Evolutionary conservation across 2,329 filamentous ascomycete species (phyloP).

Genomic region (Xylaria sp.): DNA sequence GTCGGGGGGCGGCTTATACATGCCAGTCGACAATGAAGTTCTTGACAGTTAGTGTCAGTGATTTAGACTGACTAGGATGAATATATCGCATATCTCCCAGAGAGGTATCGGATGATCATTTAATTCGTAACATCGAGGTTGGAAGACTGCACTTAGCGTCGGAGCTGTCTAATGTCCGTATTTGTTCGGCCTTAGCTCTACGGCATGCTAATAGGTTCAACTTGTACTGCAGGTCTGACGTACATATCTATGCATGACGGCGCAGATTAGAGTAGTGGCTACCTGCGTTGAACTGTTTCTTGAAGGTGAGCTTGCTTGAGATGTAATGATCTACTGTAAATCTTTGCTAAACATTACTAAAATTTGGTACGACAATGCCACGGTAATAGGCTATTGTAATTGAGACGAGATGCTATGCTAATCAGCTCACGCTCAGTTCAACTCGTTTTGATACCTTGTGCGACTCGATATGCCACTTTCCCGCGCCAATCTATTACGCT

Average conservation of each 20-base stretch:
- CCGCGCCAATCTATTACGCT: no score
- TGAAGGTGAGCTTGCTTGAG: no score
- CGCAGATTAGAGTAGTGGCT: no score
- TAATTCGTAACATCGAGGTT: background rate
- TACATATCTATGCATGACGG: background rate
- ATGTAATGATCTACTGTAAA: no score
- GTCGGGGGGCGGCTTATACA: background rate
- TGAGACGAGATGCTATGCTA: background rate
- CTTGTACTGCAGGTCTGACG: background rate
- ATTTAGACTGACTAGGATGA: no score
- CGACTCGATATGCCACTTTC: background rate
- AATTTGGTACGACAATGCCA: no score
- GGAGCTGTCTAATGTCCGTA: background rate
- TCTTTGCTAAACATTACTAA: no score
- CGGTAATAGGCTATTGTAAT: no score
- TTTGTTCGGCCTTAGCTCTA: background rate
- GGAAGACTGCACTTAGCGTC: background rate
- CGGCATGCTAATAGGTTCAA: background rate
- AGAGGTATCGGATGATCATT: background rate
- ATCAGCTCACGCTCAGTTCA: background rate
- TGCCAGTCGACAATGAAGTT: no score
- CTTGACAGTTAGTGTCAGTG: no score
- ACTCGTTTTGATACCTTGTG: background rate
- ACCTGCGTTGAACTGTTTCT: background rate
- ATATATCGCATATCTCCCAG: no score